Percentiles rank a stretch among this genome's conserved stretches.
These are phyloP conservation scores for Colletotrichum tropicale DNA, from an alignment of 2,329 filamentous ascomycete species.

Conservation along the genomic window DNA sequence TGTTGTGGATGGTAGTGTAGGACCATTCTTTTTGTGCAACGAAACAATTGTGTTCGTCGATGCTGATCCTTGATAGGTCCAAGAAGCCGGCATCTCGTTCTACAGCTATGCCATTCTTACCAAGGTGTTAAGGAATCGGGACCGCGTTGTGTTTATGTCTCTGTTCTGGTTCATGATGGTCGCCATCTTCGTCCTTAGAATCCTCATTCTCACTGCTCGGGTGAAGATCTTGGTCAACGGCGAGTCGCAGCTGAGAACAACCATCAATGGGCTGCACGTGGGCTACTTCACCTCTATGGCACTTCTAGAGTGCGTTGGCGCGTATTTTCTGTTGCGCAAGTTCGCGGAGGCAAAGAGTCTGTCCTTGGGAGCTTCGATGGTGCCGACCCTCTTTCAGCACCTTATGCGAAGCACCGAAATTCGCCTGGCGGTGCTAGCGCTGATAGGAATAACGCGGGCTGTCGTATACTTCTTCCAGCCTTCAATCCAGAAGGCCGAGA, in stretches of 20 bases:
- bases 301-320: slow-evolving; percentile 40
- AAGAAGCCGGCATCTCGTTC: slow-evolving; percentile 47
- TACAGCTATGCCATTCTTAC: slow-evolving; percentile 58
- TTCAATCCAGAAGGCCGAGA: slow-evolving; percentile 36
- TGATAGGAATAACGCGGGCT: slow-evolving; percentile 40
- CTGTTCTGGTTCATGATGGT: slow-evolving; percentile 64
- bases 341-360: slow-evolving; percentile 34
- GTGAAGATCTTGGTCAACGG: slow-evolving; percentile 26
- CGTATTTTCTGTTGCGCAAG: slow-evolving; percentile 41
- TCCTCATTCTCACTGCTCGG: not conserved
- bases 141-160: slow-evolving; percentile 46
- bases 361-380: slow-evolving; percentile 31
- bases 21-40: not conserved
- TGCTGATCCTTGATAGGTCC: slow-evolving; percentile 30
- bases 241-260: not conserved
- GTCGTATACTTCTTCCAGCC: slow-evolving; percentile 43
- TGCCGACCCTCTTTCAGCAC: slow-evolving; percentile 37
- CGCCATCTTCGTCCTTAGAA: slow-evolving; percentile 48
- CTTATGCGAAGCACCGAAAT: slow-evolving; percentile 44
- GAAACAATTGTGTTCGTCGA: not conserved
- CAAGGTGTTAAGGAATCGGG: slow-evolving; percentile 48
- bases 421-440: slow-evolving; percentile 38
- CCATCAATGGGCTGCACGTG: slow-evolving; percentile 39
- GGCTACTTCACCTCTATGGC: slow-evolving; percentile 45
- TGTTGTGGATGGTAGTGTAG: slow-evolving; percentile 41